Percentiles rank a stretch among this genome's conserved stretches.
Conservation (phyloP, 2,329 filamentous ascomycete genomes). For the Cladophialophora psammophila region DNA sequence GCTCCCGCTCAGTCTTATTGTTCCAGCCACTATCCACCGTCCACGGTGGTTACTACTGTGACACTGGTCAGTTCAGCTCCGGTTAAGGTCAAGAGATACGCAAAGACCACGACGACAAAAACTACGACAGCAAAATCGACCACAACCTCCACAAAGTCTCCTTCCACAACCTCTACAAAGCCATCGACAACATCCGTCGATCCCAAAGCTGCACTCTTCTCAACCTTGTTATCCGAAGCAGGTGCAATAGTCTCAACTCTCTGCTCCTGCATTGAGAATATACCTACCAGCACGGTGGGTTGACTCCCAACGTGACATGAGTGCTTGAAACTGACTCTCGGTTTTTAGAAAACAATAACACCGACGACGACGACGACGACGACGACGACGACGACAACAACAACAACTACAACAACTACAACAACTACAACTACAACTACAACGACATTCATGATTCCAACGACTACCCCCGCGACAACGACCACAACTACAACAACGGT, state of each 20-base stretch:
- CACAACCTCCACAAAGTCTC: neutral
- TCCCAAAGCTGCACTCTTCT: conserved; percentile 3
- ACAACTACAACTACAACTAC: neutral
- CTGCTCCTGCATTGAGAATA: conserved; percentile 4
- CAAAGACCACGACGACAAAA: neutral
- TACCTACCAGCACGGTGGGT: neutral
- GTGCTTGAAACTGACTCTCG: neutral
- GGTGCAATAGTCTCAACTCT: neutral
- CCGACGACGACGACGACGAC: neutral
- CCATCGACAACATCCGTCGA: conserved; percentile 1
- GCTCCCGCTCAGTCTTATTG: conserved; percentile 2
- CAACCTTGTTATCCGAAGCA: neutral
- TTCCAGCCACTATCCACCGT: neutral
- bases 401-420: neutral
- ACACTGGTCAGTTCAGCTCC: neutral
- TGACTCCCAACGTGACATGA: neutral
- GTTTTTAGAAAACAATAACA: conserved; percentile 2
- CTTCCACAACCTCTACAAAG: neutral
- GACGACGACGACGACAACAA: neutral
- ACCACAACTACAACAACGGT: neutral
- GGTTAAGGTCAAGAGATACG: neutral
- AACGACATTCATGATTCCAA: neutral
- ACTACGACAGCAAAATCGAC: neutral
- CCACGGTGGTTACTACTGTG: neutral
- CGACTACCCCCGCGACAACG: neutral